Evolutionary conservation across 2,329 filamentous ascomycete species (phyloP).

Genomic region (Pseudogymnoascus sp.): DNA sequence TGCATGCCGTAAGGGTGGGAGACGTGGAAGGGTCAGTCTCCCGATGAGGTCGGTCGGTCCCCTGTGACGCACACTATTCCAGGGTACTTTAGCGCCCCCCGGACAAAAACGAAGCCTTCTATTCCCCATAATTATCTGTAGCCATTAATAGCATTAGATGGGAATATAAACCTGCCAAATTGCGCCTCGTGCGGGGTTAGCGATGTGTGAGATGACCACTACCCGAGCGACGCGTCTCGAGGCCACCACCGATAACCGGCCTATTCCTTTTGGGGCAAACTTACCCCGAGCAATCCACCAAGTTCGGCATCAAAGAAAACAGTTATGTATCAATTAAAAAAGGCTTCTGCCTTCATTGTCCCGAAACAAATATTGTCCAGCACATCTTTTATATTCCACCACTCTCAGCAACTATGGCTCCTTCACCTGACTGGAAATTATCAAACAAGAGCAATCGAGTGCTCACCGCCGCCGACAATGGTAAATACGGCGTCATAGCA

Average conservation of each 20-base stretch:
- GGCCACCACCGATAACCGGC: background rate
- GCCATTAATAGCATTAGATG: background rate
- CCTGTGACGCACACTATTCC: too few relatives aligned
- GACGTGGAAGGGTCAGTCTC: too few relatives aligned
- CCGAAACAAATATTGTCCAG: background rate
- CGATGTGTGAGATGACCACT: background rate
- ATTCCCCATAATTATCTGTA: background rate
- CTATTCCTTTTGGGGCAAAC: background rate
- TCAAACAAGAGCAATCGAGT: slow-evolving; percentile 31
- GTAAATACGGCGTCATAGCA: slow-evolving; percentile 45
- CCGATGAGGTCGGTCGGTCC: too few relatives aligned
- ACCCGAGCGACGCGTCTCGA: background rate
- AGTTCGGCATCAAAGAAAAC: background rate
- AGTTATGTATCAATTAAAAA: background rate
- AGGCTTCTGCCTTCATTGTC: background rate
- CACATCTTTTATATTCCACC: background rate
- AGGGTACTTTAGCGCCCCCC: background rate
- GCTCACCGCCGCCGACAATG: slow-evolving; percentile 42
- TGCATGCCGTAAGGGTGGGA: background rate
- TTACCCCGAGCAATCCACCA: background rate
- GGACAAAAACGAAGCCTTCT: background rate
- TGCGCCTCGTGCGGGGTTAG: background rate
- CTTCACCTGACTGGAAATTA: background rate
- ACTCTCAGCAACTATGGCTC: slow-evolving; percentile 1
- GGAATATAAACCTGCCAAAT: background rate